Base-by-base conservation (phyloP, 768 basidiomycete genomes). In the Kwoniella sp. region DNA sequence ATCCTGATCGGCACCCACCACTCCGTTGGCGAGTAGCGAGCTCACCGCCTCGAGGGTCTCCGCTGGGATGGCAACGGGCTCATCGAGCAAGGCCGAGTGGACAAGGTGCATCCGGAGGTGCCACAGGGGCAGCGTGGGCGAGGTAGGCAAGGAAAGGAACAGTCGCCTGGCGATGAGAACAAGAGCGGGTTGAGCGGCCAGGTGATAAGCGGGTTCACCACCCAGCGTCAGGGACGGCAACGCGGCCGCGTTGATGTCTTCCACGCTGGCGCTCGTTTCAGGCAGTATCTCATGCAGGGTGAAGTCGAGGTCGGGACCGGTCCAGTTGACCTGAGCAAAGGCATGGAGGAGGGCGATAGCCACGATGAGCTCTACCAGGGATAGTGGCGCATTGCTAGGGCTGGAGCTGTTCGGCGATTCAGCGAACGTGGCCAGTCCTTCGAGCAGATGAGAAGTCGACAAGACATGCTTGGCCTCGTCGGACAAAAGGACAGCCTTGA, bases 151-250 rank as follows among this genome's bases (percentile, higher is more conserved):
- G 9, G 76, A 71, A 15, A 76, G 76, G 56, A 93, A 75, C 40
- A 95, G 77, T 22, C 88, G 76, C 63, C 86, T 81, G 0, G 92
- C 82, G 48, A 92, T 76, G 26, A 84, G 80, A 42, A 98, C 80
- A 64, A 93, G 83, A 19, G 81, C 73, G 5, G 90, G 80, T 31
- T 74, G 76, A 62, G 79, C 79, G 7, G 84, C 80, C 38, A 98
- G 86, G 72, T 98, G 95, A 75, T 98, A 99, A 0, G 88, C 89
- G 8, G 95, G 95, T 76, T 98, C 95, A 3, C 95, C 95, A 3
- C 83, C 82, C 56, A 81, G 82, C 0, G 91, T 84, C 36, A 99
- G 81, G 56, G 87, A 83, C 5, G 84, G 77, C 51, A 89, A 77
- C 20, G 91, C 82, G 40, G 81, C 81, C 25, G 76, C 73, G 63